Evolutionary conservation across 192 early-diverging fungal species (phyloP), one percentile per base, ranked within the genome.

Genomic region (Backusella luteola): DNA sequence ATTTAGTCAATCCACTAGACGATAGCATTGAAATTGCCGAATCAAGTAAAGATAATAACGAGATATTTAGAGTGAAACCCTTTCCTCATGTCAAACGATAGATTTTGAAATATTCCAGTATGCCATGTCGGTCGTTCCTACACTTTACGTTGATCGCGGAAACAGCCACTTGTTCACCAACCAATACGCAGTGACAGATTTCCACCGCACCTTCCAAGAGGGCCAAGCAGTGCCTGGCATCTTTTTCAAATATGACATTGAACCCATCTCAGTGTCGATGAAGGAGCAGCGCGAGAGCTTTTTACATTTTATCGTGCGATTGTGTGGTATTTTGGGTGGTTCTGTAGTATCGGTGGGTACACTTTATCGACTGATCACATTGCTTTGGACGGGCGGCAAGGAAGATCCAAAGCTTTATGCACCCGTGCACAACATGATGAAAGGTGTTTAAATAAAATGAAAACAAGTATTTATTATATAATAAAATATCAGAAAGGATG

Each of bases 111-210:
- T 88, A 35, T 96, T 97, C 77, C 91, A 92, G 69, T 99, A 99
- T 84, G 94, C 96, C 78, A 82, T 98, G 34, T 91, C 93, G 4
- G 89, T 98, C 5, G 85, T 89, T 3, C 94, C 94, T 5, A 96
- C 93, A 0, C 90, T 87, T 23, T 94, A 91, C 71, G 86, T 94
- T 26, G 94, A 93, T 83, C 82, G 87, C 4, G 71, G 72, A 6
- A 73, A 79, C 44, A 85, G 80, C 39, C 73, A 84, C 2, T 74
- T 99, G 35, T 49, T 90, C n/a, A 97, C 97, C 29, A 96, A 95
- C 83, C 97, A 99, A 81, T 99, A 97, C 81, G 94, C 96, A 12
- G 96, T 97, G 1, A 97, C 93, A 34, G 95, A 97, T 77, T 89
- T 85, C 39, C 90, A 89, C 75, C 87, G 76, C 5, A 17, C 75